Evolutionary conservation across 2,329 filamentous ascomycete species (phyloP).

Genomic region (Byssochlamys sp.): DNA sequence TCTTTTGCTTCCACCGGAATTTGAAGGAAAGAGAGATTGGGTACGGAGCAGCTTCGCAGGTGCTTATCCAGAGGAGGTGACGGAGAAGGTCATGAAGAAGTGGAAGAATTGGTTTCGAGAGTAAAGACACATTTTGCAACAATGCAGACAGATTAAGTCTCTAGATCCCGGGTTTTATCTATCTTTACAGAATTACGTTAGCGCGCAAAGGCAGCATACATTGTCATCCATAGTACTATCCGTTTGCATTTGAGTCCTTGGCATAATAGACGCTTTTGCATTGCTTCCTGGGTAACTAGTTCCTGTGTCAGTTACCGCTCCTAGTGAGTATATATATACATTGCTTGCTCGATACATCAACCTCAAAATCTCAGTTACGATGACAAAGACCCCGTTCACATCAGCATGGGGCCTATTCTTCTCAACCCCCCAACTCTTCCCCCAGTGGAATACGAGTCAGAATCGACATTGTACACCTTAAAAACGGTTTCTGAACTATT

Average conservation of each 20-base stretch:
- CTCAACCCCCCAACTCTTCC: neutral
- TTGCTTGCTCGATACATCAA: no score
- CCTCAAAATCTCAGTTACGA: neutral
- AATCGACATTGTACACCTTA: neutral
- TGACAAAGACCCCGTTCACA: neutral
- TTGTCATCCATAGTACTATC: no score
- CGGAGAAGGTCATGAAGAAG: slow-evolving; percentile 1
- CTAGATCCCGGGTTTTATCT: no score
- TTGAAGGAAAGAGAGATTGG: slow-evolving; percentile 1
- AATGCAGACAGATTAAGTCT: no score
- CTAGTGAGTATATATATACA: no score
- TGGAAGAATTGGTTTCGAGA: neutral
- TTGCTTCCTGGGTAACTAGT: no score
- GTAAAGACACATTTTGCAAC: neutral
- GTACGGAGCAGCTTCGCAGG: slow-evolving; percentile 1
- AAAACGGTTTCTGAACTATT: neutral
- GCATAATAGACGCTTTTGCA: no score
- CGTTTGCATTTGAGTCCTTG: no score
- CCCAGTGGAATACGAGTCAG: neutral
- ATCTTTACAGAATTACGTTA: no score
- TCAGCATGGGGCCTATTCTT: neutral
- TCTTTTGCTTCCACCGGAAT: slow-evolving; percentile 2
- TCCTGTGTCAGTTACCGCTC: no score
- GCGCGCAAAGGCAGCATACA: no score
- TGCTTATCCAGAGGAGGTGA: slow-evolving; percentile 3